phyloP scores from a whole-genome alignment of 2,329 filamentous ascomycete species.

The Ampelomyces quisqualis region DNA sequence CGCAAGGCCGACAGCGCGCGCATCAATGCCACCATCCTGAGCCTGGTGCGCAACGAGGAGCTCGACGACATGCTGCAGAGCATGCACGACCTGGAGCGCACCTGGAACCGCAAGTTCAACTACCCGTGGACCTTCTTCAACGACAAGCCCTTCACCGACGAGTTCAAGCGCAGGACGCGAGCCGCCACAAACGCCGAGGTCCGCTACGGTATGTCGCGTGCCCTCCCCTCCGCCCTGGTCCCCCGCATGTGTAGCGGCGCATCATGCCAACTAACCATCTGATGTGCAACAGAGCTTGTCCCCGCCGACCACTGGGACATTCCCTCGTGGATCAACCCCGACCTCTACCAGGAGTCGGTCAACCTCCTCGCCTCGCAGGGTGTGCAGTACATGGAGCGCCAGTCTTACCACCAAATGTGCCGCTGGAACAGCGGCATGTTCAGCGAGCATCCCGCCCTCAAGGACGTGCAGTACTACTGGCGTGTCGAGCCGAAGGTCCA shows the following conservation, averaged over 20 bases:
- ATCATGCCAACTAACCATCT: too few relatives aligned
- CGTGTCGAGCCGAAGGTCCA: constrained; percentile 97
- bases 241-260: background rate
- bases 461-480: constrained; percentile 90
- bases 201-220: constrained; percentile 57
- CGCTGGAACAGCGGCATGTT: constrained; percentile 98
- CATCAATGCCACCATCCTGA: constrained; percentile 89
- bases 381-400: constrained; percentile 85
- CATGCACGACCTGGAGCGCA: constrained; percentile 88
- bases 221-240: background rate
- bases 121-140: constrained; percentile 99
- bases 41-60: constrained; percentile 90
- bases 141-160: constrained; percentile 86
- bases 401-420: constrained; percentile 98
- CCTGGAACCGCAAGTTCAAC: constrained; percentile 99
- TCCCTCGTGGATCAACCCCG: constrained; percentile 87
- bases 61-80: constrained; percentile 78
- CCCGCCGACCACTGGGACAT: constrained; percentile 94
- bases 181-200: constrained; percentile 86
- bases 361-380: constrained; percentile 78
- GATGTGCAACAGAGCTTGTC: constrained; percentile 73
- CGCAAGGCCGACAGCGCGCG: constrained; percentile 74
- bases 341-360: constrained; percentile 81
- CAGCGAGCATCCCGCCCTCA: constrained; percentile 89
- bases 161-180: constrained; percentile 82